A percentile compares a stretch with the other conserved stretches of the same genome.
Evolutionary conservation across 306 rosid species (phyloP).

Genomic region (Acacia crassicarpa): DNA sequence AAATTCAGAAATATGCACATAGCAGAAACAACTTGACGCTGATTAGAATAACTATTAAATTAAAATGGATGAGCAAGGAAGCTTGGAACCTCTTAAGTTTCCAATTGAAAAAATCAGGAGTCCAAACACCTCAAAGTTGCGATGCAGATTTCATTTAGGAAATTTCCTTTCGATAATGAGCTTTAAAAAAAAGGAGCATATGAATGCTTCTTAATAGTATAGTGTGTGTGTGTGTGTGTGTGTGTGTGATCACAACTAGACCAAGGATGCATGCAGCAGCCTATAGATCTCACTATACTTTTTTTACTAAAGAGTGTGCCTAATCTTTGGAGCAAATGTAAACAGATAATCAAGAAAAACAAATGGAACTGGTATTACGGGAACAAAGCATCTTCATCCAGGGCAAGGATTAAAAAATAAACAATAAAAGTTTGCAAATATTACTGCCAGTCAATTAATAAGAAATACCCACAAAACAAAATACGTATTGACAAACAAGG

Average conservation of each 20-base stretch:
- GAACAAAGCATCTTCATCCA: neutral
- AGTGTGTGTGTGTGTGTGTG: constrained; percentile 12
- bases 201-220: neutral
- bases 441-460: neutral
- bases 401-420: neutral
- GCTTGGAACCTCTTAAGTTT: neutral
- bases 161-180: neutral
- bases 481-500: constrained; percentile 19
- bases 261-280: neutral
- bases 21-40: neutral
- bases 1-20: neutral
- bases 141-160: neutral
- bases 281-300: constrained; percentile 5
- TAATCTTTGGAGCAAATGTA: neutral
- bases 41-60: neutral
- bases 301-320: neutral
- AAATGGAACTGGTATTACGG: neutral
- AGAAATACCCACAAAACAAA: constrained; percentile 18
- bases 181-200: constrained; percentile 1
- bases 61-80: neutral
- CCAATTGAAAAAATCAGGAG: neutral
- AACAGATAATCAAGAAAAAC: constrained; percentile 5
- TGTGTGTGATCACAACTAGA: neutral
- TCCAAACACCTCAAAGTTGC: neutral
- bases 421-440: neutral